A percentile compares a stretch with the other conserved stretches of the same genome.
Conservation (phyloP, 495 filamentous ascomycete species). For the Poronia punctata region DNA sequence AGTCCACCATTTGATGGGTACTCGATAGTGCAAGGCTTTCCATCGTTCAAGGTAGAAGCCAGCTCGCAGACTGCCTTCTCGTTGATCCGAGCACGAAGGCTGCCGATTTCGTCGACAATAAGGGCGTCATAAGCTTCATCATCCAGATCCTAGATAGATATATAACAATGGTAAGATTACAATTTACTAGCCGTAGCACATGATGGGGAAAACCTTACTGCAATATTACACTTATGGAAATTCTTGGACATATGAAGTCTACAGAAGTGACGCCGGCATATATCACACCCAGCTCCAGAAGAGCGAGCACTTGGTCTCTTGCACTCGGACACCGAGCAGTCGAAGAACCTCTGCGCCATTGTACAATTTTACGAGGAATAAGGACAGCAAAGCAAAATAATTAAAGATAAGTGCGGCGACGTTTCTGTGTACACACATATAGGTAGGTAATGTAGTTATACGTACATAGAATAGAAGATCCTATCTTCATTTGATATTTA, state of each 20-base stretch:
- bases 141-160: neutral
- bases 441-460: too few species aligned
- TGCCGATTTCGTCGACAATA: neutral
- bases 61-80: neutral
- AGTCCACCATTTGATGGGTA: neutral
- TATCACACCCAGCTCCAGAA: neutral
- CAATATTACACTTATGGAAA: neutral
- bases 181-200: neutral
- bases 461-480: too few species aligned
- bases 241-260: neutral
- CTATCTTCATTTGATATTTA: too few species aligned
- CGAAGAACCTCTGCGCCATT: neutral
- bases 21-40: constrained; percentile 1
- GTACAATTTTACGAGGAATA: too few species aligned
- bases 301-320: neutral
- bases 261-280: neutral
- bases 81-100: neutral
- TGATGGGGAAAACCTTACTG: neutral
- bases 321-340: neutral
- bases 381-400: too few species aligned
- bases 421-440: too few species aligned
- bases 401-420: too few species aligned
- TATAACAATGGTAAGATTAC: neutral
- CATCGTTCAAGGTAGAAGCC: neutral
- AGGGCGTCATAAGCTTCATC: neutral